Evolutionary conservation across 352 stramenopile species (phyloP), one percentile per base, ranked within the genome.

Genomic region (Phytophthora agathidicida): DNA sequence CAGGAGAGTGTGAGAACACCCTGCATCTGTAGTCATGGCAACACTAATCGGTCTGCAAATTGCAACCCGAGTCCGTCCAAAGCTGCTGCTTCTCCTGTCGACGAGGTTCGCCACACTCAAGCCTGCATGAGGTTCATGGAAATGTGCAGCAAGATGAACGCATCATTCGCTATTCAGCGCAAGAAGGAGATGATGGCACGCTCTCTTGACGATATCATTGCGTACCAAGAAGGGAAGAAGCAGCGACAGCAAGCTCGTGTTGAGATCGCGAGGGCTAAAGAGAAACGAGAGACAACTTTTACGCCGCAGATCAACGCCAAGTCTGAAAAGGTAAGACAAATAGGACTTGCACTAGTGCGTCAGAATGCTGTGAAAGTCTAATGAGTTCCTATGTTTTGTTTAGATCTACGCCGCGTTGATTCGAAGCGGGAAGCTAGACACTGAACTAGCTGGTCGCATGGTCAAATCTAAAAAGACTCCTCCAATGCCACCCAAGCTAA

Each of bases 381-480:
- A 33, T 16, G 11, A 22, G 8, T 14, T 35, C 13, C 24, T 22
- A 10, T 31, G 20, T 33, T 30, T 26, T 0, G 13, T 10, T 22
- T 55, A 88, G 77, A 85, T 88, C 14, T 88, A 81, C 26, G 65
- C 72, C 7, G 68, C 67, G 5, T 35, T 86, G 41, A 68, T 89
- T 23, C 47, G 63, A 41, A 81, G 66, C 16, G 73, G 68, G 0
- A 68, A 68, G 1, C 49, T 83, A 2, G 60, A 78, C 26, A 43
- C 55, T 1, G 56, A 67, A 23, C 38, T 67, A 7, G 36, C 50
- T 17, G 55, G 56, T 11, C 70, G 73, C 5, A 65, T 74, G 45
- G 31, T 59, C 1, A 60, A 52, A 20, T 50, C 62, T 27, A 53
- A 61, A n/a, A 70, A 60, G 52, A 48, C 59, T 1, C 31, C 39